Base-by-base conservation (phyloP, 2,329 filamentous ascomycete genomes). In the Beauveria rudraprayagi region DNA sequence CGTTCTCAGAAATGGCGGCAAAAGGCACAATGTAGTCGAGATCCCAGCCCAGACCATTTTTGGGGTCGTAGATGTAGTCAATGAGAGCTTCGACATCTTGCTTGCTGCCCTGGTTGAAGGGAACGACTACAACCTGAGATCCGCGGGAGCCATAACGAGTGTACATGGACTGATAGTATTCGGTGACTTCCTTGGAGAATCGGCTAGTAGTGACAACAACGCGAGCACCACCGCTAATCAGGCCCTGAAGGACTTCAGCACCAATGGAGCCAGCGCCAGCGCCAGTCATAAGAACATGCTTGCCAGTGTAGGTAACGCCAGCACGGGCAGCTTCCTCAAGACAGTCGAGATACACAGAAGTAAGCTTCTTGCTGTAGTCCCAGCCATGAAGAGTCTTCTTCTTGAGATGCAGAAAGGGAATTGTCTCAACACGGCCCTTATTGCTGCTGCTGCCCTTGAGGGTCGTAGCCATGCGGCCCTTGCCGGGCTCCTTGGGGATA, bases 321-420 rank as follows among this genome's bases (percentile, higher is more conserved):
- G 85, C 82, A 70, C 87, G 89, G 66, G 94, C 94, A 66, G 92
- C 92, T 65, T 92, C 85, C 78, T 96, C 92, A 37, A 99, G 78
- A 64, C 91, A 92, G 72, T 97, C 91, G 40, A 99, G 85, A 73
- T 99, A 99, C 67, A 92, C 77, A 61, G 91, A 90, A 26, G 94
- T 97, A 62, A 99, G 84, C 80, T 95, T 97, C 84, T 97, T 99
- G 85, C 91, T 97, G 81, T 97, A 99, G 71, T 97, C 92, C 94
- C 94, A 99, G 64, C 93, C 93, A 70, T 96, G 89, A 64, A 92
- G 85, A 59, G 90, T 87, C 77, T 96, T 95, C 75, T 91, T 90
- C 84, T 97, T 97, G 62, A 99, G 81, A 74, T 99, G 94, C 58
- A 99, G 79, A 86, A 99, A 99, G 40, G 94, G 94, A 67, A 99